Evolutionary conservation across 139 green algal genomes (phyloP).

Genomic region (Closterium sp.): DNA sequence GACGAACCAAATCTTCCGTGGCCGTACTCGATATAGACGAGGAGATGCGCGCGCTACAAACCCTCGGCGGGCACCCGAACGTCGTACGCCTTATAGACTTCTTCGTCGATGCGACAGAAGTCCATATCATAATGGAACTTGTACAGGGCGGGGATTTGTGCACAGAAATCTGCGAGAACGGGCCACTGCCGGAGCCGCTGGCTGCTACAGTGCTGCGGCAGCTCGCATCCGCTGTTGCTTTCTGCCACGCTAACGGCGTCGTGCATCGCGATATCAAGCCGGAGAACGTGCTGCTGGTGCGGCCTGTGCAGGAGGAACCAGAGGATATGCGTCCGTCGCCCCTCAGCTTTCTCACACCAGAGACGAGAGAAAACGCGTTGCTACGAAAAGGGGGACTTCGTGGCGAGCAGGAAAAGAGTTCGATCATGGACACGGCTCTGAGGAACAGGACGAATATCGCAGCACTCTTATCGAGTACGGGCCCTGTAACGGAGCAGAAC

Average conservation of each 20-base stretch:
- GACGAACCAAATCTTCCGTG: not conserved
- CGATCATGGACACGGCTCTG: not conserved
- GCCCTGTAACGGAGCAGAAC: not conserved
- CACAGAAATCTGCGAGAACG: not conserved
- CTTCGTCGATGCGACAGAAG: not conserved
- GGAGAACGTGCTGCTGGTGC: not conserved
- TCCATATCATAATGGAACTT: not conserved
- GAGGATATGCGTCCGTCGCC: not conserved
- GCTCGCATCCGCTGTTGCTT: not conserved
- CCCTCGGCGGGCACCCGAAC: not conserved
- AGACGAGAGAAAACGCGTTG: not conserved
- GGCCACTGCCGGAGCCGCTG: not conserved
- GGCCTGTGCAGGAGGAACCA: not conserved
- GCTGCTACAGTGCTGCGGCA: not conserved
- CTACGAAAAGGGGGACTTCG: not conserved
- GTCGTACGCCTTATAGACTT: not conserved
- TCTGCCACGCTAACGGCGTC: not conserved
- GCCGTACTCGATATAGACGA: not conserved
- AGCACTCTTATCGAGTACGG: not conserved
- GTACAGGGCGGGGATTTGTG: not conserved
- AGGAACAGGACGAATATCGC: not conserved
- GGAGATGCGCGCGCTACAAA: not conserved
- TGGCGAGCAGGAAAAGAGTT: not conserved
- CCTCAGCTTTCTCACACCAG: not conserved
- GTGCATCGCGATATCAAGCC: not conserved